phyloP scores from a whole-genome alignment of 495 filamentous ascomycete species.

The Penicillium parvum region DNA sequence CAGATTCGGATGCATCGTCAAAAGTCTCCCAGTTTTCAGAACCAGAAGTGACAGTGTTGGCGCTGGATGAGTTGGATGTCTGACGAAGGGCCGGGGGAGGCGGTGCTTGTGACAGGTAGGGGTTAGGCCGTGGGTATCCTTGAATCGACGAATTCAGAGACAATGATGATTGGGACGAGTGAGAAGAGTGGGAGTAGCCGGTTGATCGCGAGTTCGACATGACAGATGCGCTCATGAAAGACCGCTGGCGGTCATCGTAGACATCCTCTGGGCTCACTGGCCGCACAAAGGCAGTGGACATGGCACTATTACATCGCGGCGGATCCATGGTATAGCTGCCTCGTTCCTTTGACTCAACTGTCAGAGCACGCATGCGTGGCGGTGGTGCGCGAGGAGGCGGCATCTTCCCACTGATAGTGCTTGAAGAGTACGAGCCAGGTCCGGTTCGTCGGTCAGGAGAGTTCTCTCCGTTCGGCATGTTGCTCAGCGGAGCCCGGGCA shows the following conservation, averaged over 20 bases:
- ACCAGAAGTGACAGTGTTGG: constrained; percentile 62
- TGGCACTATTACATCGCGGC: constrained; percentile 61
- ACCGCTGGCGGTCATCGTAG: constrained; percentile 66
- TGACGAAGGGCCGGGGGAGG: constrained; percentile 56
- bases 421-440: constrained; percentile 46
- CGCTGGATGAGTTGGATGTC: constrained; percentile 64
- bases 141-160: constrained; percentile 36
- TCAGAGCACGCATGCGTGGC: constrained; percentile 79
- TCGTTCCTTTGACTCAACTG: constrained; percentile 64
- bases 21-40: constrained; percentile 98
- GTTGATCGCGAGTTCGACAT: constrained; percentile 29
- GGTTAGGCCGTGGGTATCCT: constrained; percentile 35
- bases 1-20: constrained; percentile 70
- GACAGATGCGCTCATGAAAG: constrained; percentile 46
- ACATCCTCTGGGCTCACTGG: constrained; percentile 79
- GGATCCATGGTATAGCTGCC: constrained; percentile 54
- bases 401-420: constrained; percentile 56
- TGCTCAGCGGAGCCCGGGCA: constrained; percentile 71
- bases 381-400: constrained; percentile 66
- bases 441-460: constrained; percentile 68
- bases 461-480: constrained; percentile 76
- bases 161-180: constrained; percentile 36
- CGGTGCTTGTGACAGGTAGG: constrained; percentile 42
- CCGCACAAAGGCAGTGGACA: constrained; percentile 63
- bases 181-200: constrained; percentile 38